Evolutionary conservation across 2,329 filamentous ascomycete species (phyloP).

Genomic region (Colletotrichum sp.): DNA sequence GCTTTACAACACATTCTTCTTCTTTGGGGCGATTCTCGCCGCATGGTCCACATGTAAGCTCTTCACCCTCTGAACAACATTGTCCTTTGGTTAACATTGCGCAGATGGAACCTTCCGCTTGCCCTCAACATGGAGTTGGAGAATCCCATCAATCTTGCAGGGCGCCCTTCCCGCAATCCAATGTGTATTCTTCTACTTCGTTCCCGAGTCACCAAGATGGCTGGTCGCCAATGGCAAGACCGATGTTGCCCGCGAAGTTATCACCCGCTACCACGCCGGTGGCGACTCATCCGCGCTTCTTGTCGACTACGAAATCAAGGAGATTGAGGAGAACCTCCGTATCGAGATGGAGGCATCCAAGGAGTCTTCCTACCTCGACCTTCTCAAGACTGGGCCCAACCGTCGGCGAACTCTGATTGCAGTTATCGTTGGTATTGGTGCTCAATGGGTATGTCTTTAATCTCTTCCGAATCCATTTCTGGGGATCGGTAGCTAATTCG

Average conservation of each 20-base stretch:
- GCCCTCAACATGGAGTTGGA: constrained; percentile 31
- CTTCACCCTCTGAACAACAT: accelerated
- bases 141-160: constrained; percentile 30
- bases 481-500: not conserved
- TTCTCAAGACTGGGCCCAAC: constrained; percentile 32
- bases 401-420: constrained; percentile 30
- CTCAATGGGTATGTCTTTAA: constrained; percentile 24
- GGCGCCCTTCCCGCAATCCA: constrained; percentile 42
- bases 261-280: constrained; percentile 56
- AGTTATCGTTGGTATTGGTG: constrained; percentile 27
- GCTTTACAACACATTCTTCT: constrained; percentile 52
- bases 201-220: constrained; percentile 69
- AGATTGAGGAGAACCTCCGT: constrained; percentile 45
- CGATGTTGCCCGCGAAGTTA: constrained; percentile 55
- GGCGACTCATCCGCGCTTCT: constrained; percentile 46
- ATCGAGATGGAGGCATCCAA: constrained; percentile 55
- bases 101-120: constrained; percentile 35
- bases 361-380: constrained; percentile 27
- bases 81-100: no score
- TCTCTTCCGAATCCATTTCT: accelerated
- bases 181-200: not conserved
- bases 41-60: constrained; percentile 27
- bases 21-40: constrained; percentile 38
- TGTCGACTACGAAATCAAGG: constrained; percentile 42
- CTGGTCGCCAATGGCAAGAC: constrained; percentile 59